These are phyloP conservation scores for Pseudocercospora eumusae DNA, from an alignment of 2,329 filamentous ascomycete genomes.

Conservation along the genomic window DNA sequence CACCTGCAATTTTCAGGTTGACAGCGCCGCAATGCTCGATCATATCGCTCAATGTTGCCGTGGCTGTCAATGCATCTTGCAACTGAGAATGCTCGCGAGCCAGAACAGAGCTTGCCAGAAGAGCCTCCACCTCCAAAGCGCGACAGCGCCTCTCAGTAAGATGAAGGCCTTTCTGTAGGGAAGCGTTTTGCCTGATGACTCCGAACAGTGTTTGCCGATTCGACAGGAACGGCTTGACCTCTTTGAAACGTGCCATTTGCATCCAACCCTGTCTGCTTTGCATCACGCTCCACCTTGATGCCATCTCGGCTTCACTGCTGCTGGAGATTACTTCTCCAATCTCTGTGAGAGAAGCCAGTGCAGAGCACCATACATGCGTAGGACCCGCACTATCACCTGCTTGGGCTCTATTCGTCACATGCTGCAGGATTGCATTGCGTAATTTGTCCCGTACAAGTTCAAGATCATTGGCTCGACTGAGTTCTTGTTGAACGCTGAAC, in stretches of 20 bases:
- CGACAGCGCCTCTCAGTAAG: conserved; percentile 65
- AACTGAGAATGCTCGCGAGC: conserved; percentile 77
- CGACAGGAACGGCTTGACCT: conserved; percentile 77
- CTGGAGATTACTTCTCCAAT: conserved; percentile 74
- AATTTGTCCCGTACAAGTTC: conserved; percentile 18
- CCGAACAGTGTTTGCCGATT: conserved; percentile 82
- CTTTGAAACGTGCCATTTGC: conserved; percentile 63
- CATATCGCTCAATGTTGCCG: conserved; percentile 78
- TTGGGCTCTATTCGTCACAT: conserved; percentile 14
- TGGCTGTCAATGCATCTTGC: conserved; percentile 83
- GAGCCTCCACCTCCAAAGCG: conserved; percentile 72
- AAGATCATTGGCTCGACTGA: conserved; percentile 44
- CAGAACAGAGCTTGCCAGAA: conserved; percentile 72
- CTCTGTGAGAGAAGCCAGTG: conserved; percentile 74
- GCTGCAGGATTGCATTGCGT: conserved; percentile 16
- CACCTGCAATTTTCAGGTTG: conserved; percentile 75
- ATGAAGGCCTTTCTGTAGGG: conserved; percentile 62
- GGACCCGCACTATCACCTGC: conserved; percentile 9
- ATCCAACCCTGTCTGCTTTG: conserved; percentile 73
- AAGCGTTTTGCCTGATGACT: conserved; percentile 69
- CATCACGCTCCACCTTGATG: conserved; percentile 64
- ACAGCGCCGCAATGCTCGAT: conserved; percentile 67
- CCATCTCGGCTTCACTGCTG: conserved; percentile 60
- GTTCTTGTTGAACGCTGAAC: conserved; percentile 78
- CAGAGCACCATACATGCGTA: conserved; percentile 41